Evolutionary conservation across 306 rosid species (phyloP).

Genomic region (Gillenia trifoliata): DNA sequence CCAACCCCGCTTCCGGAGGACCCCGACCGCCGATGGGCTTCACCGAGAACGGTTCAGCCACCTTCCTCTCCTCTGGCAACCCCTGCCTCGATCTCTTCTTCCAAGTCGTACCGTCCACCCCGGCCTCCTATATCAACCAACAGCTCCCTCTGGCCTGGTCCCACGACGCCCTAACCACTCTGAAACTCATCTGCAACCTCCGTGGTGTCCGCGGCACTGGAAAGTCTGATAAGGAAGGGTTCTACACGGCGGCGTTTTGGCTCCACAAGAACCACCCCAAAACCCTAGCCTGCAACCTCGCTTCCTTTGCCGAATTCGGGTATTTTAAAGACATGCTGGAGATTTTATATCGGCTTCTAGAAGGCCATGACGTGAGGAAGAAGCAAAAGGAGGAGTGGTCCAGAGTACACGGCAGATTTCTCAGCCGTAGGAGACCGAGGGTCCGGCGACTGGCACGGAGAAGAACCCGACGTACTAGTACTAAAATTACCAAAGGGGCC

Average conservation of each 20-base stretch:
- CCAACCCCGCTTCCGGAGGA: neutral
- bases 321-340: slow-evolving; percentile 59
- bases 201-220: slow-evolving; percentile 56
- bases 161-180: slow-evolving; percentile 36
- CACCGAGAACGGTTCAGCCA: slow-evolving; percentile 33
- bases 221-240: slow-evolving; percentile 36
- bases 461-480: neutral
- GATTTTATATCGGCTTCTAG: slow-evolving; percentile 42
- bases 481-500: neutral
- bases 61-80: slow-evolving; percentile 35
- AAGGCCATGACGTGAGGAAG: slow-evolving; percentile 25
- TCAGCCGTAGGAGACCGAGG: neutral
- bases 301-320: slow-evolving; percentile 48
- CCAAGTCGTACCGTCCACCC: slow-evolving; percentile 33
- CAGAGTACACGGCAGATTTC: neutral
- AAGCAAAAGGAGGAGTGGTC: slow-evolving; percentile 20
- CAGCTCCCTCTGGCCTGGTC: slow-evolving; percentile 39
- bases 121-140: neutral
- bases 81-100: slow-evolving; percentile 24
- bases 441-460: neutral
- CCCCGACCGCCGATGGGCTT: slow-evolving; percentile 8
- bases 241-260: slow-evolving; percentile 45
- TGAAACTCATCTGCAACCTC: slow-evolving; percentile 53
- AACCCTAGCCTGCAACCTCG: slow-evolving; percentile 37
- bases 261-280: slow-evolving; percentile 47